phyloP scores from a whole-genome alignment of 805 yeast species.

The Blastobotrys terrestris region DNA sequence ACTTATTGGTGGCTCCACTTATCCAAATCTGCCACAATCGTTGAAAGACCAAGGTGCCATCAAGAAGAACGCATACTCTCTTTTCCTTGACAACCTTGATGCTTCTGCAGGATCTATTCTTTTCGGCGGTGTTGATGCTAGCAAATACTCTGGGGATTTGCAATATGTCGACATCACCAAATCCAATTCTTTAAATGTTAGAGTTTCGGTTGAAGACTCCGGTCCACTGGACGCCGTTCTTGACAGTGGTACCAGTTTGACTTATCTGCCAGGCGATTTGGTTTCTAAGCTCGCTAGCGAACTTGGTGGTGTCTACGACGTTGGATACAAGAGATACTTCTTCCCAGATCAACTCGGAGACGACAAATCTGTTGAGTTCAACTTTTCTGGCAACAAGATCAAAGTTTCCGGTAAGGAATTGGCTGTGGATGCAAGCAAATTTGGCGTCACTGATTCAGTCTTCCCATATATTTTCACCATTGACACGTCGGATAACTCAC shows the following conservation, averaged over 20 bases:
- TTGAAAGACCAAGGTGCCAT: conserved; percentile 52
- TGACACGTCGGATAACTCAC: neutral
- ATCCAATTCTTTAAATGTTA: conserved; percentile 8
- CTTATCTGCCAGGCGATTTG: conserved; percentile 8
- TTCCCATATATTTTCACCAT: conserved; percentile 4
- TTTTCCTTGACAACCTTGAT: conserved; percentile 43
- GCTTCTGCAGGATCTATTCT: conserved; percentile 25
- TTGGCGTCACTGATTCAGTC: conserved; percentile 11
- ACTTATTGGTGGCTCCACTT: conserved; percentile 24
- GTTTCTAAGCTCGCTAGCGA: conserved; percentile 1
- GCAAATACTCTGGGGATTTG: conserved; percentile 36
- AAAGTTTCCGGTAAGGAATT: conserved; percentile 21
- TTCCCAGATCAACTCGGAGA: neutral
- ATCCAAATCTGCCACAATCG: conserved; percentile 55
- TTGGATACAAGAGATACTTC: neutral
- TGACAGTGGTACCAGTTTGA: conserved; percentile 17
- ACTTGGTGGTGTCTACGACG: conserved; percentile 3
- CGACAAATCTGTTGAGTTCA: conserved; percentile 8
- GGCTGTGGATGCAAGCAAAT: conserved; percentile 12
- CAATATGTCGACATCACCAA: conserved; percentile 38
- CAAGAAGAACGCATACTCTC: conserved; percentile 49
- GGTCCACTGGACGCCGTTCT: conserved; percentile 10
- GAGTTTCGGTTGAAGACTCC: conserved; percentile 10
- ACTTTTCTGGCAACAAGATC: conserved; percentile 19
- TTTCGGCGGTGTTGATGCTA: conserved; percentile 48